These are phyloP conservation scores for Starmera amethionina DNA, from an alignment of 805 yeast species.

Conservation along the genomic window DNA sequence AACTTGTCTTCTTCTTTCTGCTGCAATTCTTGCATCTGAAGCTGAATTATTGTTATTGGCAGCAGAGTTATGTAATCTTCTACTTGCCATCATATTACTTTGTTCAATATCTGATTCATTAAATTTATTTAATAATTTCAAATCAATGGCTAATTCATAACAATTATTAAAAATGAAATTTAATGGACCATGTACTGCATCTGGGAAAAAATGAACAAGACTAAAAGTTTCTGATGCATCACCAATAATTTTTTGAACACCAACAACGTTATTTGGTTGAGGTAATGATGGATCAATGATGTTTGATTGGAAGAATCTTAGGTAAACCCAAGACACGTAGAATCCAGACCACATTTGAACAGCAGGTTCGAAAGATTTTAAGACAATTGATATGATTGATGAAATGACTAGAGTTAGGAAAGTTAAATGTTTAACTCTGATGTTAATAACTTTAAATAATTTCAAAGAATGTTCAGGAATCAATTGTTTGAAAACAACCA, in stretches of 20 bases:
- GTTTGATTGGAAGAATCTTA: constrained; percentile 65
- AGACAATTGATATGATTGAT: constrained; percentile 19
- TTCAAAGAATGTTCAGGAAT: constrained; percentile 51
- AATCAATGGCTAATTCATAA: constrained; percentile 27
- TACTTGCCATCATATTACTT: constrained; percentile 61
- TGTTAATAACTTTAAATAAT: constrained; percentile 33
- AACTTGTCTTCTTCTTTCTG: constrained; percentile 69
- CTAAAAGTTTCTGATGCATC: constrained; percentile 89
- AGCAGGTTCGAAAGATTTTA: constrained; percentile 35
- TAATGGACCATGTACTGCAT: constrained; percentile 38
- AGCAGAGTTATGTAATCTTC: constrained; percentile 30
- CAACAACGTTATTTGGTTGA: constrained; percentile 20
- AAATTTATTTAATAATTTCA: constrained; percentile 51
- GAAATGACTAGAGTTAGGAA: constrained; percentile 27
- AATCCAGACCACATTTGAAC: constrained; percentile 53
- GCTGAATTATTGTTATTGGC: constrained; percentile 17
- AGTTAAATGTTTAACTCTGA: constrained; percentile 58
- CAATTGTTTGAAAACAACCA: constrained; percentile 58
- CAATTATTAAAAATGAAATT: constrained; percentile 37
- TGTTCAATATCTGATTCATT: constrained; percentile 62
- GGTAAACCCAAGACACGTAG: constrained; percentile 61
- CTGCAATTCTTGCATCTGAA: constrained; percentile 34
- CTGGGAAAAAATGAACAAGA: constrained; percentile 78
- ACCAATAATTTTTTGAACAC: constrained; percentile 40
- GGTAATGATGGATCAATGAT: constrained; percentile 49